A percentile compares a stretch with the other conserved stretches of the same genome.
phyloP scores from a whole-genome alignment of 2,329 filamentous ascomycete genomes.

The Beauveria brongniartii region DNA sequence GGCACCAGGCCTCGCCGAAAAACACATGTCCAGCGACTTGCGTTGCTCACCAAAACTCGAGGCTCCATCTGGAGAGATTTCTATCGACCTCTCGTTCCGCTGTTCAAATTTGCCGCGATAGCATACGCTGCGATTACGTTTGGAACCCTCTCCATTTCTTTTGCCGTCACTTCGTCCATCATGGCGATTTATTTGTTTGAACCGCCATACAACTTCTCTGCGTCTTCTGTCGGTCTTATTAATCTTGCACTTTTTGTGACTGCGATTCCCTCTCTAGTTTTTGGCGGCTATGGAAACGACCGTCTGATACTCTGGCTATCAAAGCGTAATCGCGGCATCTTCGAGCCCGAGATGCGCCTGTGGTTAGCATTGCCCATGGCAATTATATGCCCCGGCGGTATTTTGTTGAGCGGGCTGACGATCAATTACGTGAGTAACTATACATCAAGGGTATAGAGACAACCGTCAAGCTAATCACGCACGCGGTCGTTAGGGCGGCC shows the following conservation, averaged over 20 bases:
- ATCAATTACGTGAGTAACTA: background rate
- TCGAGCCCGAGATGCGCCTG: slow-evolving; percentile 35
- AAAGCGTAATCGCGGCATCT: slow-evolving; percentile 29
- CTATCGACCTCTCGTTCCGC: background rate
- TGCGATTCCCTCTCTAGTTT: slow-evolving; percentile 26
- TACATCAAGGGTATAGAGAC: background rate
- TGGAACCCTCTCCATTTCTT: background rate
- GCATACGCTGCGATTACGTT: slow-evolving; percentile 1
- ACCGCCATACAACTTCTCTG: slow-evolving; percentile 24
- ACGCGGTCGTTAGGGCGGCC: slow-evolving; percentile 13
- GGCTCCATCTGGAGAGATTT: background rate
- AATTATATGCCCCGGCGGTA: slow-evolving; percentile 21
- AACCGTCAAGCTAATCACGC: background rate
- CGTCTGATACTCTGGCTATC: slow-evolving; percentile 27
- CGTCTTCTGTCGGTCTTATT: slow-evolving; percentile 19
- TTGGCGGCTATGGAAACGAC: slow-evolving; percentile 30
- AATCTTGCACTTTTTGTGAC: slow-evolving; percentile 25
- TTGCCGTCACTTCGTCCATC: background rate
- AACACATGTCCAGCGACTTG: background rate
- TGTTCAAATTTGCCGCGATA: background rate
- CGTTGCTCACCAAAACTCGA: background rate
- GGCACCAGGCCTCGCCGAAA: background rate
- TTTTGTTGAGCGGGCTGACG: slow-evolving; percentile 27
- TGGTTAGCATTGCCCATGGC: slow-evolving; percentile 29
- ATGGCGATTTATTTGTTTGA: background rate